Base-by-base conservation (phyloP, 768 basidiomycete species). In the Cyathus striatus region DNA sequence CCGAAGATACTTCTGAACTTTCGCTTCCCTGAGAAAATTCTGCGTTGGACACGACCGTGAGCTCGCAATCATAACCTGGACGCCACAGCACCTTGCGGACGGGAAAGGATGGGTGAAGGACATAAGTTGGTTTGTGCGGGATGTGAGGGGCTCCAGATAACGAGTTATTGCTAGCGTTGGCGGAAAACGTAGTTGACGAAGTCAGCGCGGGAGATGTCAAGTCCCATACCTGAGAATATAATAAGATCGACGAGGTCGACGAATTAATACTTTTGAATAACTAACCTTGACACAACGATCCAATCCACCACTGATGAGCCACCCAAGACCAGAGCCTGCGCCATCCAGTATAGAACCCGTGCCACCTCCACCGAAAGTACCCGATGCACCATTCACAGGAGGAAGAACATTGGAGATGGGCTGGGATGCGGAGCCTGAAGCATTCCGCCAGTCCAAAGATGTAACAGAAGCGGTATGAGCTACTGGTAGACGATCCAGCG, bases 291-390 rank as follows among this genome's bases (percentile, higher is more conserved):
- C 87, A 22, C 74, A 81, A 25, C 81, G 78, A 61, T 92, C 90
- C 23, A 91, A 64, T 0, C 88, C 85, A 10, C 82, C 86, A 41
- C 85, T 90, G 4, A 79, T 82, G 17, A 92, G 71, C 87, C 88
- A 92, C 2, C 86, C 86, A 21, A 73, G 59, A 5, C 71, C 68
- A 17, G 51, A 63, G 4, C 60, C 58, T 3, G 56, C 45, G 26
- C 51, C 42, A 24, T 70, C 65, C 10, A 42, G 49, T 23, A 49
- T 48, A n/a, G n/a, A n/a, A 23, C 20, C 48, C n/a, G 41, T 9
- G n/a, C 9, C 9, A 9, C 27, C 27, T 9, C 27, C 27, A n/a
- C 27, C 27, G n/a, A 30, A 30, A n/a, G n/a, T n/a, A n/a, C 27
- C 27, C 9, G n/a, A 9, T n/a, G 9, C 27, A 30, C 27, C n/a